Percentiles rank a stretch among this genome's conserved stretches.
Conservation (phyloP, 2,329 filamentous ascomycete genomes). For the Exophiala aquamarina region DNA sequence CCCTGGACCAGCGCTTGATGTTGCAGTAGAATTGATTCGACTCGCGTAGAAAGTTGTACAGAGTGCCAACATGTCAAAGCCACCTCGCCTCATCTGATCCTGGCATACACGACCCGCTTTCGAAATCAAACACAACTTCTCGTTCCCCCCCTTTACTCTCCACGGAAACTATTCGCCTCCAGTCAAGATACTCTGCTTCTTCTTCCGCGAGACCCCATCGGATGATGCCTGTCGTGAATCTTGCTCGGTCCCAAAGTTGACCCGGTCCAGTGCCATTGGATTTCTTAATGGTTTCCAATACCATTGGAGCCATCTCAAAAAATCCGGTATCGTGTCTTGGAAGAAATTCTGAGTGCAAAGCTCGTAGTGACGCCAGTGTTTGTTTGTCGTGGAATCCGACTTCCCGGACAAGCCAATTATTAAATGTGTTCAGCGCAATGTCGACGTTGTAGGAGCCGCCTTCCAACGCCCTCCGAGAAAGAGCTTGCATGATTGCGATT, state of each 20-base stretch:
- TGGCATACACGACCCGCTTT: constrained; percentile 2
- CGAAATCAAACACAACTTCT: constrained; percentile 5
- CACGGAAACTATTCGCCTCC: constrained; percentile 4
- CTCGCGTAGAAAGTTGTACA: not conserved
- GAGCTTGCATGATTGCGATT: constrained; percentile 3
- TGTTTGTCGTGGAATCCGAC: constrained; percentile 4
- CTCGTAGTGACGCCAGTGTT: not conserved
- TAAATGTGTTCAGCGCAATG: constrained; percentile 4
- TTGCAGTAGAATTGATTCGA: not conserved
- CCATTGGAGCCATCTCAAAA: constrained; percentile 4
- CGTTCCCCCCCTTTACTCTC: not conserved
- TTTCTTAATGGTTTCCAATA: not conserved
- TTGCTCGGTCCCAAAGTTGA: constrained; percentile 2
- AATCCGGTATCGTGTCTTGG: constrained; percentile 5
- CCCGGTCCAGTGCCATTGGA: constrained; percentile 1
- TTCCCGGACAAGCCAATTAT: constrained; percentile 2
- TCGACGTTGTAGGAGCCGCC: constrained; percentile 4
- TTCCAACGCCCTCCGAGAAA: constrained; percentile 1
- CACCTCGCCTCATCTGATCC: constrained; percentile 5
- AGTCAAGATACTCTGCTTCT: constrained; percentile 2
- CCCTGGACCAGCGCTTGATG: too few relatives aligned
- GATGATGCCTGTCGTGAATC: constrained; percentile 1
- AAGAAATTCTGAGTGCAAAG: constrained; percentile 2
- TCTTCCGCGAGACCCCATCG: constrained; percentile 2
- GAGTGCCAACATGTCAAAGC: constrained; percentile 1